Percentiles rank a stretch among this genome's conserved stretches.
Conservation (phyloP, 2,329 filamentous ascomycete genomes). For the Stenocarpella maydis region DNA sequence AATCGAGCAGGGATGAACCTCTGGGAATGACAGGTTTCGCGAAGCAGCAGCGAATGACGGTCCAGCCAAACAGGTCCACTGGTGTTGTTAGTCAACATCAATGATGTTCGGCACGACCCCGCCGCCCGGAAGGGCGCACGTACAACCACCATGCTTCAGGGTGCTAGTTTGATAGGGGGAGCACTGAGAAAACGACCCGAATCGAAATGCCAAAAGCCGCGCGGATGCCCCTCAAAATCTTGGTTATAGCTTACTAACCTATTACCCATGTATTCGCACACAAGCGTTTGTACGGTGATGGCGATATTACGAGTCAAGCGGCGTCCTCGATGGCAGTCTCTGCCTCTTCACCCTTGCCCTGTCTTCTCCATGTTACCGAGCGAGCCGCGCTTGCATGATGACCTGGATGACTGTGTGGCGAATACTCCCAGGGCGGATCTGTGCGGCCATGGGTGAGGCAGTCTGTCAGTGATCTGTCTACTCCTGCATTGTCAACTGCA, state of each 20-base stretch:
- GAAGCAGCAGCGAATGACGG: not conserved
- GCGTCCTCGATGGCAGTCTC: conserved; percentile 1
- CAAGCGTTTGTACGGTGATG: conserved; percentile 5
- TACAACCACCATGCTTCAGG: not conserved
- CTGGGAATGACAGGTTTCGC: conserved; percentile 8
- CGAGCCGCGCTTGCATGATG: conserved; percentile 14
- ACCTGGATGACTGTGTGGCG: conserved; percentile 23
- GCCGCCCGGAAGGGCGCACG: not conserved
- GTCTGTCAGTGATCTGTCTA: not conserved
- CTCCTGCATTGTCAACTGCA: conserved; percentile 1
- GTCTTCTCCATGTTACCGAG: conserved; percentile 5
- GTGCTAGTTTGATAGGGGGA: not conserved
- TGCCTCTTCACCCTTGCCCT: not conserved
- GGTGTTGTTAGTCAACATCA: too few species aligned
- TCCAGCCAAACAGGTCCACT: not conserved
- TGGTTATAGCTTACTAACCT: not conserved
- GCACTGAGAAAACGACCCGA: not conserved
- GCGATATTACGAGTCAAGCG: conserved; percentile 18
- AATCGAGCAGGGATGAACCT: conserved; percentile 10
- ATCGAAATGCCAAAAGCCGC: not conserved
- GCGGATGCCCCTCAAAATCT: not conserved
- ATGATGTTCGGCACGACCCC: conserved; percentile 20
- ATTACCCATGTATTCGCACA: not conserved
- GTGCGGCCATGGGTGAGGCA: not conserved
- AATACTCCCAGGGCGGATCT: not conserved